Conservation (phyloP, 306 rosid species). For the Geum urbanum region DNA sequence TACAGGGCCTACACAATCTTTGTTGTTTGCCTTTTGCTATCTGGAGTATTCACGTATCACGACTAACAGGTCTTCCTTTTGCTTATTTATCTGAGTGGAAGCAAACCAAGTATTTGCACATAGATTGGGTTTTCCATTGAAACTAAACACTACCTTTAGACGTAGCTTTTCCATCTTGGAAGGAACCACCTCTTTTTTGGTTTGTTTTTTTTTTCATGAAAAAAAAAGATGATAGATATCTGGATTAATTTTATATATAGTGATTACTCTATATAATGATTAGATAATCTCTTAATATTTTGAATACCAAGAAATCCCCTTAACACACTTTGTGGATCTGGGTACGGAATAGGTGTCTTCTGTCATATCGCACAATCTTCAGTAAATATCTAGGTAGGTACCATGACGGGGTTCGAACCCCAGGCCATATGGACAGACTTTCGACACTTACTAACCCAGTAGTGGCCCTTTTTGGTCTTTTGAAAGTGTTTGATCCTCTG, state of each 20-base stretch:
- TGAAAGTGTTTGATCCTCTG: neutral
- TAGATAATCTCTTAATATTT: neutral
- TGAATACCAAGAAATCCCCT: neutral
- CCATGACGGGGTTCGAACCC: neutral
- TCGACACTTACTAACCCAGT: neutral
- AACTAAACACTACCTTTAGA: neutral
- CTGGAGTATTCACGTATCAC: constrained; percentile 84
- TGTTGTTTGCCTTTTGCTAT: constrained; percentile 58
- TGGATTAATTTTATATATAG: neutral
- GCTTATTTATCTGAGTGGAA: constrained; percentile 10
- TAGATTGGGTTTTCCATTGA: neutral
- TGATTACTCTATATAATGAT: neutral
- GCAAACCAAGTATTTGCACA: neutral
- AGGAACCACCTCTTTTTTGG: neutral
- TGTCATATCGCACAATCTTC: neutral
- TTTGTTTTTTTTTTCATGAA: neutral
- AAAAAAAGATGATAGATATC: neutral
- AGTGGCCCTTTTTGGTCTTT: neutral
- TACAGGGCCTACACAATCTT: constrained; percentile 58
- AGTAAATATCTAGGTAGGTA: neutral
- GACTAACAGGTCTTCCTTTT: constrained; percentile 51
- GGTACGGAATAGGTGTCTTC: neutral
- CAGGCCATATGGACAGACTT: neutral
- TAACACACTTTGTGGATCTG: too few species aligned
- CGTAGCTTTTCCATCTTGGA: neutral